phyloP scores from a whole-genome alignment of 148 eudicot species.

The Cornus florida region DNA sequence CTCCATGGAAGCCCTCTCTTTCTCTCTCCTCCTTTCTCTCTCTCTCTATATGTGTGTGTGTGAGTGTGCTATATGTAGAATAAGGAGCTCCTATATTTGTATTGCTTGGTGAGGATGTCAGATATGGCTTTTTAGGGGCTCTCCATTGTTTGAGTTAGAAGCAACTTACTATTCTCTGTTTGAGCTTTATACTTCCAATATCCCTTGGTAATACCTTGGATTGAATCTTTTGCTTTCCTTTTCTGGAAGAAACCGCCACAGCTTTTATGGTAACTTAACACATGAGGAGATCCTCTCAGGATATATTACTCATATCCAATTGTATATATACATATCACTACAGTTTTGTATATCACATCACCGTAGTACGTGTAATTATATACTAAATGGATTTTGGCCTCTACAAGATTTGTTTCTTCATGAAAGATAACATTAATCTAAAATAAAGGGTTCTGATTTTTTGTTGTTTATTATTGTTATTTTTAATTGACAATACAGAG shows the following conservation, averaged over 20 bases:
- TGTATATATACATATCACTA: background rate
- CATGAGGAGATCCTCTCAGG: background rate
- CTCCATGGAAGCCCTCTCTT: constrained; percentile 33
- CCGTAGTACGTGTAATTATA: too few species aligned
- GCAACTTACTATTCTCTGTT: constrained; percentile 52
- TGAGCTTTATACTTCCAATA: constrained; percentile 12
- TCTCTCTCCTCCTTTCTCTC: background rate
- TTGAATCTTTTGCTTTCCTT: constrained; percentile 54
- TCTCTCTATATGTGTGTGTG: background rate
- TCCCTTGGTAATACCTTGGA: constrained; percentile 22
- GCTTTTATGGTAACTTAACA: constrained; percentile 5
- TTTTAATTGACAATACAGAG: too few species aligned
- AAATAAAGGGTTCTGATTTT: too few species aligned
- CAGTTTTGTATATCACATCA: too few species aligned
- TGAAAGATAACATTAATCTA: too few species aligned
- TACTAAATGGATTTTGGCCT: too few species aligned
- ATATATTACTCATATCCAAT: background rate
- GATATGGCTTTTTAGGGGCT: constrained; percentile 9
- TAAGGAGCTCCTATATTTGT: background rate
- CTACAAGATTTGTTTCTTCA: too few species aligned
- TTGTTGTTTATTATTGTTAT: too few species aligned
- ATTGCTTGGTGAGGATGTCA: constrained; percentile 42
- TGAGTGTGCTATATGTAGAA: background rate
- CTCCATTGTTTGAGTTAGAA: constrained; percentile 54
- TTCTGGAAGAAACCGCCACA: constrained; percentile 30